Evolutionary conservation across 2,329 filamentous ascomycete species (phyloP).

Genomic region (Ambrosiella beaveri): DNA sequence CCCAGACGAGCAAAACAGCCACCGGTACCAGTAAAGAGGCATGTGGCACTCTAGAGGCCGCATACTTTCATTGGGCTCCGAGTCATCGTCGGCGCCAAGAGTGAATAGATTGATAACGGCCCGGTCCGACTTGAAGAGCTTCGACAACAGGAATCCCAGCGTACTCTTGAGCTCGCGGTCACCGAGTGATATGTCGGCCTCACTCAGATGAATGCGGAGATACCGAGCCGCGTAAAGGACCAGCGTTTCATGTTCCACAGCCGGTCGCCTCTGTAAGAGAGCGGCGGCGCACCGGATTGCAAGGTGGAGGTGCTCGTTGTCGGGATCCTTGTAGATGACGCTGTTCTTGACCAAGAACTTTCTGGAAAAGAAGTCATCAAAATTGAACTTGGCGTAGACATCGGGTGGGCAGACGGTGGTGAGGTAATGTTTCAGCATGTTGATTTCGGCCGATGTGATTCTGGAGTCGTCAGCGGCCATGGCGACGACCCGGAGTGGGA

Average conservation of each 20-base stretch:
- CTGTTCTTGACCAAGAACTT: conserved; percentile 18
- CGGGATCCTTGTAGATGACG: conserved; percentile 19
- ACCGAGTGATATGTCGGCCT: background rate
- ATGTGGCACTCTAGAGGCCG: background rate
- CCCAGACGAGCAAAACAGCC: background rate
- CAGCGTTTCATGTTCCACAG: background rate
- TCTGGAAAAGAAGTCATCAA: conserved; percentile 20
- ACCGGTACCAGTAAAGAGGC: conserved; percentile 3
- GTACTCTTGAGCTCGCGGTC: background rate
- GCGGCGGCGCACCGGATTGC: conserved; percentile 15
- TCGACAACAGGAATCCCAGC: background rate
- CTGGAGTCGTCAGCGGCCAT: background rate
- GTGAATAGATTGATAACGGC: background rate
- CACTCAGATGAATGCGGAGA: background rate
- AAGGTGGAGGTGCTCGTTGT: conserved; percentile 20
- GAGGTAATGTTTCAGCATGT: conserved; percentile 20
- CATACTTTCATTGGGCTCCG: background rate
- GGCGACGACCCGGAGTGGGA: background rate
- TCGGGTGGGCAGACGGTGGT: conserved; percentile 20
- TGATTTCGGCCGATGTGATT: conserved; percentile 17
- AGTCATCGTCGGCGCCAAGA: background rate
- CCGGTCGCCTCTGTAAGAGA: background rate
- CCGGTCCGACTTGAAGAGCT: background rate
- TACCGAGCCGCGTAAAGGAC: background rate
- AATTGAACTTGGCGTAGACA: conserved; percentile 20